phyloP scores from a whole-genome alignment of 305 asterid species.

The Fraxinus latifolia region DNA sequence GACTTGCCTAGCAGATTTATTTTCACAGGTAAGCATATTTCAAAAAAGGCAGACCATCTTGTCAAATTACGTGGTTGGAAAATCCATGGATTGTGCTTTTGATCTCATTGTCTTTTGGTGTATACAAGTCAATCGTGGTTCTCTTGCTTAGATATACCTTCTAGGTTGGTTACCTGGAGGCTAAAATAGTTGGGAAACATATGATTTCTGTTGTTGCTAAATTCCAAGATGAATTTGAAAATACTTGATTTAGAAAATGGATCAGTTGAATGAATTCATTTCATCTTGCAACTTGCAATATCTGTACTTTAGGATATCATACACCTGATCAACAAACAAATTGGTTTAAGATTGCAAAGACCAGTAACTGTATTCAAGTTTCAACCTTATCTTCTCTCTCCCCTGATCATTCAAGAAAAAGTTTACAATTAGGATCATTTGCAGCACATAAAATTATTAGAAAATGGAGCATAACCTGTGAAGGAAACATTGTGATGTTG shows the following conservation, averaged over 20 bases:
- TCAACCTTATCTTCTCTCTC: background rate
- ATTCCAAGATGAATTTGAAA: background rate
- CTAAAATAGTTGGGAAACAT: background rate
- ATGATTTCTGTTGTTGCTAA: slow-evolving; percentile 7
- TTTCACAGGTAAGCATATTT: slow-evolving; percentile 57
- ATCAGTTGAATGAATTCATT: slow-evolving; percentile 1
- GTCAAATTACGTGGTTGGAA: background rate
- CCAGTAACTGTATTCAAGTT: background rate
- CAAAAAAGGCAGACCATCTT: background rate
- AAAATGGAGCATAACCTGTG: background rate
- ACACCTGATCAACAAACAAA: background rate
- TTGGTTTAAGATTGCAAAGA: background rate
- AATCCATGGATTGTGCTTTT: background rate
- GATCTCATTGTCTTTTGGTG: background rate
- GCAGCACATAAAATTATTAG: background rate
- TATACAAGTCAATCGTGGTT: background rate
- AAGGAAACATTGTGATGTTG: slow-evolving; percentile 9
- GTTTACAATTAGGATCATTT: background rate
- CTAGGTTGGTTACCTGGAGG: background rate
- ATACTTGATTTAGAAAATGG: background rate
- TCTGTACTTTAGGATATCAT: background rate
- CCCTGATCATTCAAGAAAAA: background rate
- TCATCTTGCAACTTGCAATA: background rate
- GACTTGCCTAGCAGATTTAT: slow-evolving; percentile 84
- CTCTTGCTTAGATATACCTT: background rate